Percentiles rank a stretch among this genome's conserved stretches.
phyloP scores from a whole-genome alignment of 2,329 filamentous ascomycete genomes.

The Aspergillus aculeatinus region DNA sequence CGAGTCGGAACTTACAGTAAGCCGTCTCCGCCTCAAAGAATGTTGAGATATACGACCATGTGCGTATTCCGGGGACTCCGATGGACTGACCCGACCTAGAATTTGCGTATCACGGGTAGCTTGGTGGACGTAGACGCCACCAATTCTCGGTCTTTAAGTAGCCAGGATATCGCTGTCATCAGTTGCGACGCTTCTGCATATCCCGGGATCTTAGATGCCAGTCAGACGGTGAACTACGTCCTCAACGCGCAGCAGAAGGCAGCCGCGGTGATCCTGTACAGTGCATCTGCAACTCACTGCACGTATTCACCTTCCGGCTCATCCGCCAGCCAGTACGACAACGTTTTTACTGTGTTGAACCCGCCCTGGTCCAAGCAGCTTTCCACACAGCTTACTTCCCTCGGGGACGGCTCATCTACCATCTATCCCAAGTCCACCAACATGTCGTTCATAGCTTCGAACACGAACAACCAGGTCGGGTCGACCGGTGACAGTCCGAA shows the following conservation, averaged over 20 bases:
- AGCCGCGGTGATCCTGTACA: constrained; percentile 42
- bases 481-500: constrained; percentile 29
- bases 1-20: constrained; percentile 24
- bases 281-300: constrained; percentile 39
- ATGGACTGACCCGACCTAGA: constrained; percentile 18
- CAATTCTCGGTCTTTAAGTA: constrained; percentile 29
- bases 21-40: constrained; percentile 5
- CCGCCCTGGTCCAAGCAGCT: constrained; percentile 17
- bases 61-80: background rate
- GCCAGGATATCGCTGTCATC: constrained; percentile 39
- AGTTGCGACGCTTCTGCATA: constrained; percentile 44
- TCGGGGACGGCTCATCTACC: constrained; percentile 22
- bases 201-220: constrained; percentile 37
- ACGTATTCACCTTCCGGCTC: constrained; percentile 29
- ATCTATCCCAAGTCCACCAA: constrained; percentile 28
- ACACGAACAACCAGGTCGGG: background rate
- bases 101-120: constrained; percentile 28
- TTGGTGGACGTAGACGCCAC: constrained; percentile 29
- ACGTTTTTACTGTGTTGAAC: constrained; percentile 39
- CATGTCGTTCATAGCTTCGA: constrained; percentile 32
- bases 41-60: background rate
- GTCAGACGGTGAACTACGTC: constrained; percentile 34
- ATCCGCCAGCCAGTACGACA: constrained; percentile 23
- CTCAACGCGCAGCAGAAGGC: constrained; percentile 29
- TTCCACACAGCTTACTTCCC: constrained; percentile 19